Evolutionary conservation across 2,329 filamentous ascomycete species (phyloP), one percentile per base, ranked within the genome.

Genomic region (Penicillium sp.): DNA sequence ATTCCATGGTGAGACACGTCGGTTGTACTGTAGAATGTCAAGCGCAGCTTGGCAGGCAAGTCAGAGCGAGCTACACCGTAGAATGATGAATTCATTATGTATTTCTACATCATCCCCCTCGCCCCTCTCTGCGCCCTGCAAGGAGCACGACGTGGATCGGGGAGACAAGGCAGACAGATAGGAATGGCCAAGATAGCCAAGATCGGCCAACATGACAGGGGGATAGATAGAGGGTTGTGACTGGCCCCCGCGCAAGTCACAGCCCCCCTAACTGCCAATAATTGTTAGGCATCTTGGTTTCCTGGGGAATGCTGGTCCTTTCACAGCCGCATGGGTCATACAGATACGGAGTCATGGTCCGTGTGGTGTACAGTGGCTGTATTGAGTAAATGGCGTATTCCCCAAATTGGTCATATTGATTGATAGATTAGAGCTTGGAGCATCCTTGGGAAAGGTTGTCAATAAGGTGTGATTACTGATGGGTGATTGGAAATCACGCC

Each of bases 201-300:
- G 46, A 27, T 41, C 14, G 22, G 16, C 31, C 26, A 35, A 35
- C 22, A 41, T 41, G 39, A 41, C 39, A 41, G 39, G 39, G 39
- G 19, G n/a, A 19, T 39, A 41, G 19, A 41, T 10, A 19, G 19
- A 13, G 19, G 10, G 11, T 13, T 41, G n/a, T 41, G 39, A 41
- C 39, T 41, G 39, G 39, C 19, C 19, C 39, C 39, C 39, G 39
- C 39, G 19, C 21, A 39, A 39, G 19, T 41, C 37, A 44, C 31
- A 55, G 31, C 53, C 48, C 33, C 47, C 14, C 26, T 48, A 33
- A 33, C 46, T 48, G 46, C 31, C 26, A 48, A 48, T 48, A 33
- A 29, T 29, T 47, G 45, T 9, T 33, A 46, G 43, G 21, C 43
- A 29, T 39, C 14, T 33, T 27, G 22, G 48, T 50, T 49, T 50